Evolutionary conservation across 2,329 filamentous ascomycete species (phyloP).

Genomic region (Epichloe glyceriae): DNA sequence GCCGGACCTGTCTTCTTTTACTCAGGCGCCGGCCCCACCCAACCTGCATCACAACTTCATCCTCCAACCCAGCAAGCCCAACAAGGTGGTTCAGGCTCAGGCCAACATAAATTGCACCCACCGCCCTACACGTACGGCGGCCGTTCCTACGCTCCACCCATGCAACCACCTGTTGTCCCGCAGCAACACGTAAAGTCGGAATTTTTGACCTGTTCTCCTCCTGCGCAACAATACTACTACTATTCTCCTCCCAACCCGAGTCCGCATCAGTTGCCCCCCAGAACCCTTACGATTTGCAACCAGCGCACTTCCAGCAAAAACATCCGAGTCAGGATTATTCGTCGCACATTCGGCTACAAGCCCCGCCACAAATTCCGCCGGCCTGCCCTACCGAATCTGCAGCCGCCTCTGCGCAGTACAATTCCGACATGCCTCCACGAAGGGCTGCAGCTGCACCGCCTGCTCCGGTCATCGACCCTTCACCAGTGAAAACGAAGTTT

Average conservation of each 20-base stretch:
- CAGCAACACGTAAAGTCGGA: slow-evolving; percentile 14
- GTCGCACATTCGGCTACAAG: slow-evolving; percentile 2
- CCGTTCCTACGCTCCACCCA: slow-evolving; percentile 14
- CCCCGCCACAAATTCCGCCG: slow-evolving; percentile 1
- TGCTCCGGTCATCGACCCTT: slow-evolving; percentile 40
- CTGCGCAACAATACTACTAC: slow-evolving; percentile 11
- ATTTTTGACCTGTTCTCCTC: slow-evolving; percentile 13
- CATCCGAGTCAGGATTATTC: background rate
- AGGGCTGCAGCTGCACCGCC: slow-evolving; percentile 18
- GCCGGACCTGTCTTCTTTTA: slow-evolving; percentile 46
- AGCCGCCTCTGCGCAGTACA: slow-evolving; percentile 3
- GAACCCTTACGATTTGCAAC: slow-evolving; percentile 9
- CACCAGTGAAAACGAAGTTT: slow-evolving; percentile 83
- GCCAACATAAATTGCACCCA: slow-evolving; percentile 22
- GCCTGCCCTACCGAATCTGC: background rate
- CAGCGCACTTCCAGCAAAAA: slow-evolving; percentile 6
- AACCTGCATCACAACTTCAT: slow-evolving; percentile 9
- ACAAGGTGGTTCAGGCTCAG: slow-evolving; percentile 8
- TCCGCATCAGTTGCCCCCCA: slow-evolving; percentile 7
- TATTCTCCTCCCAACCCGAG: slow-evolving; percentile 11
- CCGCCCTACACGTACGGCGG: slow-evolving; percentile 15
- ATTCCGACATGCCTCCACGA: slow-evolving; percentile 22
- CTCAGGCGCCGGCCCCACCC: slow-evolving; percentile 20
- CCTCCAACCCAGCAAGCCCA: slow-evolving; percentile 1
- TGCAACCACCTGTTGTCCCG: slow-evolving; percentile 16